Evolutionary conservation across 257 asterid species (phyloP).

Genomic region (Salvia rosmarinus): DNA sequence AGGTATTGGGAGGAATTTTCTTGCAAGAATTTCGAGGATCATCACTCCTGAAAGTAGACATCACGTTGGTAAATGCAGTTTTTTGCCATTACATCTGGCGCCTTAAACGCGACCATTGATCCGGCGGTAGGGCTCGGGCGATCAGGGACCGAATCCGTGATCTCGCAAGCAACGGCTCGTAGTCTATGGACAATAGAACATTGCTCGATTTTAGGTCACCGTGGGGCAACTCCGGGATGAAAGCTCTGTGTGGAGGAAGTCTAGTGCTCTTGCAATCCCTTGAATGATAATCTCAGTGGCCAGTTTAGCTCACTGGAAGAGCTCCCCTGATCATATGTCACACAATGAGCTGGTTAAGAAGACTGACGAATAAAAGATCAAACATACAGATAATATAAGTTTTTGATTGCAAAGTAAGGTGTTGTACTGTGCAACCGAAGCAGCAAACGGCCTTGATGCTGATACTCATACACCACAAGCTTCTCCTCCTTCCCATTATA

Average conservation of each 20-base stretch:
- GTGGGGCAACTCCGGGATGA: conserved; percentile 61
- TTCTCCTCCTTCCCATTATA: conserved; percentile 69
- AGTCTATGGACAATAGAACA: conserved; percentile 50
- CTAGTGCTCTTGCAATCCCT: conserved; percentile 69
- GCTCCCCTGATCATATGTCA: conserved; percentile 58
- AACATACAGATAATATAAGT: background rate
- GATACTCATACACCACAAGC: conserved; percentile 62
- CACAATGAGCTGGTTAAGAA: background rate
- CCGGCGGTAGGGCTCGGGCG: conserved; percentile 43
- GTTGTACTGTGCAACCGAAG: conserved; percentile 60
- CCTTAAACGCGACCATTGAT: conserved; percentile 55
- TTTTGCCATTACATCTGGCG: conserved; percentile 57
- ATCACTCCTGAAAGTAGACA: conserved; percentile 66
- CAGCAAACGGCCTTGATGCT: conserved; percentile 59
- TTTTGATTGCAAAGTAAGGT: background rate
- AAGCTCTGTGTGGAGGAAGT: conserved; percentile 59
- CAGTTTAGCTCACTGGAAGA: conserved; percentile 58
- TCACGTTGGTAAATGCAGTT: conserved; percentile 56
- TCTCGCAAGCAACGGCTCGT: conserved; percentile 69
- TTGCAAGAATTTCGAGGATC: conserved; percentile 75
- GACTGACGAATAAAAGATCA: background rate
- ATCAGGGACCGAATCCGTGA: conserved; percentile 58
- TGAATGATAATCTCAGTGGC: conserved; percentile 60
- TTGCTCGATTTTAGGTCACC: conserved; percentile 86
- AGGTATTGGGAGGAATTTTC: conserved; percentile 58